phyloP scores from a whole-genome alignment of 2,329 filamentous ascomycete species.

The Stylonectria norvegica region DNA sequence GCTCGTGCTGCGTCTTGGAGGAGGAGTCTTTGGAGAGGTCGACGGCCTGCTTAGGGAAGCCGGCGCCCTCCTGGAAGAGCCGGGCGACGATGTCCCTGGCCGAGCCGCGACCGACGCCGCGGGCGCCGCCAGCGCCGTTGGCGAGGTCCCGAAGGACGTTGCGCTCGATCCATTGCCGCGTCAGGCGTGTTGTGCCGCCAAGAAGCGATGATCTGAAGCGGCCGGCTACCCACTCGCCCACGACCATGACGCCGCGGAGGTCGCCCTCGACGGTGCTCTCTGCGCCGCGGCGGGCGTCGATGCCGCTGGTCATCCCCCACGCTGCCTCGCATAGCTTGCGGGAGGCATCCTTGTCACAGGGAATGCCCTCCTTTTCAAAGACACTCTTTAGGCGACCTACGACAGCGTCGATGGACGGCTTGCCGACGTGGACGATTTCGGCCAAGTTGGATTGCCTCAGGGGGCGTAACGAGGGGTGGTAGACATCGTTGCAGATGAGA shows the following conservation, averaged over 20 bases:
- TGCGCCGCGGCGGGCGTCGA: constrained; percentile 64
- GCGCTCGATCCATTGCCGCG: constrained; percentile 72
- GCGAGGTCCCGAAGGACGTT: constrained; percentile 65
- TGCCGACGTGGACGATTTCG: constrained; percentile 88
- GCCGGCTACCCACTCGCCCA: constrained; percentile 80
- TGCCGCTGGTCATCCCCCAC: constrained; percentile 73
- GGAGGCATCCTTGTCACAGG: constrained; percentile 84
- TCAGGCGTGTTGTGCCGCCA: constrained; percentile 49
- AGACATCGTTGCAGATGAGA: constrained; percentile 95
- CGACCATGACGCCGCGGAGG: constrained; percentile 78
- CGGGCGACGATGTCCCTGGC: constrained; percentile 71
- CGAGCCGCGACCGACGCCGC: constrained; percentile 69
- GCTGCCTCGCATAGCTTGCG: constrained; percentile 78
- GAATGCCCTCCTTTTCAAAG: constrained; percentile 84
- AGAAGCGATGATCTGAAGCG: constrained; percentile 55
- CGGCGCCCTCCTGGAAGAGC: constrained; percentile 76
- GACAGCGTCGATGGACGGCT: constrained; percentile 82
- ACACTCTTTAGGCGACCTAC: constrained; percentile 76
- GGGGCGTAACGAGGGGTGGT: constrained; percentile 82
- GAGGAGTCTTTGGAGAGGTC: constrained; percentile 36
- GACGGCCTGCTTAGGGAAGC: constrained; percentile 62
- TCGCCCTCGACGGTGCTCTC: constrained; percentile 69
- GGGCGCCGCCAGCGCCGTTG: constrained; percentile 67
- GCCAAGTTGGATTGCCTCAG: constrained; percentile 81
- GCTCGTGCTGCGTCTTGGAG: constrained; percentile 46